Evolutionary conservation across 345 rosid genomes (phyloP).

Genomic region (Punica granatum): DNA sequence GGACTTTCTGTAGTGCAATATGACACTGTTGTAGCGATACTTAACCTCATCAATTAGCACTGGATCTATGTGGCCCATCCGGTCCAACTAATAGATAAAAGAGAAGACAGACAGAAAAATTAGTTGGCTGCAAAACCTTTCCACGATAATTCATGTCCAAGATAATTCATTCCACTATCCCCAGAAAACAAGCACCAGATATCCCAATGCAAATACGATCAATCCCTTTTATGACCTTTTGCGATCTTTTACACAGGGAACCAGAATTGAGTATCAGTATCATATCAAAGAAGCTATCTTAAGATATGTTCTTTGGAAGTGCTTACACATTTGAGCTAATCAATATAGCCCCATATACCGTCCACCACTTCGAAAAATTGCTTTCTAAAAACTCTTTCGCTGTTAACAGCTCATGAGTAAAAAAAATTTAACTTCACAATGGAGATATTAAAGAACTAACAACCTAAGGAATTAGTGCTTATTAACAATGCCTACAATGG

Average conservation of each 20-base stretch:
- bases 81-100: slow-evolving; percentile 56
- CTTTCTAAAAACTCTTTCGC: background rate
- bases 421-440: background rate
- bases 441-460: background rate
- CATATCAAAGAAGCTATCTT: background rate
- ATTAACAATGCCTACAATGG: background rate
- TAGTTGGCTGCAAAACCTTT: background rate
- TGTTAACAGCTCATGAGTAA: background rate
- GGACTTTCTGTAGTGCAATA: slow-evolving; percentile 85
- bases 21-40: slow-evolving; percentile 68
- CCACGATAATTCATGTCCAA: background rate
- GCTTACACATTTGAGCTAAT: background rate
- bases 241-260: background rate
- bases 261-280: background rate
- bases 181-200: background rate
- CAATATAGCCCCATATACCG: background rate
- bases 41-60: slow-evolving; percentile 80
- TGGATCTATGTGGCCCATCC: slow-evolving; percentile 63
- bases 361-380: background rate
- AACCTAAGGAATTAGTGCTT: background rate
- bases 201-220: background rate
- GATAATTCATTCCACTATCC: background rate
- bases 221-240: background rate
- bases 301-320: background rate
- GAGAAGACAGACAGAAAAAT: slow-evolving; percentile 15